Conservation (phyloP, 139 green algal genomes). For the Tetraselmis chui region DNA sequence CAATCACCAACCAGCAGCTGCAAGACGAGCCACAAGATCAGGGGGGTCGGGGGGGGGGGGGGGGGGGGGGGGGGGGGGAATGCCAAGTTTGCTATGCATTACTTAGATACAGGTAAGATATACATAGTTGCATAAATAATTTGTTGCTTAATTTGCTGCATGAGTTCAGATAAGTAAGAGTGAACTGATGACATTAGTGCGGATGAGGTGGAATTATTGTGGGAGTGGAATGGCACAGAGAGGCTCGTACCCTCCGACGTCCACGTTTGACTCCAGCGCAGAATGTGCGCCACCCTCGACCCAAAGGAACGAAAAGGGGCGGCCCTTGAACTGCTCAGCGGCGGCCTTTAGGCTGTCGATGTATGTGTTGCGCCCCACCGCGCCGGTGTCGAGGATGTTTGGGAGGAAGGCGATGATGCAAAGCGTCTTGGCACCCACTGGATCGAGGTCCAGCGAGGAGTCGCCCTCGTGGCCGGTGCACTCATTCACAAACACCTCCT, state of each 20-base stretch:
- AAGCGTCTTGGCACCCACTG: constrained; percentile 35
- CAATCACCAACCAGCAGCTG: neutral
- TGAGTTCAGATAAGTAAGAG: neutral
- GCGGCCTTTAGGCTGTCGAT: constrained; percentile 54
- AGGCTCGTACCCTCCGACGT: constrained; percentile 68
- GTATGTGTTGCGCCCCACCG: constrained; percentile 57
- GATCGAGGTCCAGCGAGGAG: constrained; percentile 17
- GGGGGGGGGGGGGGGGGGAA: no score
- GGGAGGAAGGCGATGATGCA: constrained; percentile 85
- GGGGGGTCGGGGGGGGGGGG: no score
- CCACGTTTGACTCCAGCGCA: constrained; percentile 63
- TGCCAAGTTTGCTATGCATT: no score
- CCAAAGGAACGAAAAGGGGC: constrained; percentile 76
- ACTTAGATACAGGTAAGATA: no score
- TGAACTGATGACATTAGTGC: neutral
- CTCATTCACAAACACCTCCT: constrained; percentile 49
- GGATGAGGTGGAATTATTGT: neutral
- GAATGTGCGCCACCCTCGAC: constrained; percentile 56
- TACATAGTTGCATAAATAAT: no score
- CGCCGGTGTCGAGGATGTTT: constrained; percentile 81
- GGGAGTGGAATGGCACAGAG: neutral
- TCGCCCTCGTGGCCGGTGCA: constrained; percentile 45
- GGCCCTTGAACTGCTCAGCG: constrained; percentile 59
- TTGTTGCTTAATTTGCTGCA: neutral
- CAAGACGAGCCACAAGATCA: neutral